Conservation (phyloP, 768 basidiomycete genomes). For the Tubosaeta sp. region DNA sequence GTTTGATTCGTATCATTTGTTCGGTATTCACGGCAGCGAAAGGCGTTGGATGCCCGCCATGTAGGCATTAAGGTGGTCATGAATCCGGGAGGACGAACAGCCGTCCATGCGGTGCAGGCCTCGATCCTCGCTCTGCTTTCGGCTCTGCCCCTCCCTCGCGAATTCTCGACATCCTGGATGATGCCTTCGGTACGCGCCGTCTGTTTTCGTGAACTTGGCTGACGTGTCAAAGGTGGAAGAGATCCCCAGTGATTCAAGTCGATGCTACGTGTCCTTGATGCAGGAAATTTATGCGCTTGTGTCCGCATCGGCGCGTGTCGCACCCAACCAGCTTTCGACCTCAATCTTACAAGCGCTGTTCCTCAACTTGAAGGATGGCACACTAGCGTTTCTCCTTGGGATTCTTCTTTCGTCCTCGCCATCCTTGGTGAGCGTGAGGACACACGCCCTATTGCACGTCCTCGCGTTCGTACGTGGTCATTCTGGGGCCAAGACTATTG, state of each 20-base stretch:
- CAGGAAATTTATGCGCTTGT: conserved; percentile 62
- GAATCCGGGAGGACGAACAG: conserved; percentile 59
- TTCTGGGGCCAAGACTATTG: conserved; percentile 48
- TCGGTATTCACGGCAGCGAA: neutral
- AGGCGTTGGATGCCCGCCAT: conserved; percentile 44
- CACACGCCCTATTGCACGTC: conserved; percentile 68
- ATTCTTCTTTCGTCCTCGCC: conserved; percentile 47
- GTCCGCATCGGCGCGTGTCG: conserved; percentile 48
- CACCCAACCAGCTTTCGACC: conserved; percentile 42
- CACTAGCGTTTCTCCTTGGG: conserved; percentile 77
- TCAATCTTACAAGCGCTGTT: conserved; percentile 64
- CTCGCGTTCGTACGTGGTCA: conserved; percentile 80
- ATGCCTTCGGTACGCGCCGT: conserved; percentile 30
- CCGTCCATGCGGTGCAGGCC: conserved; percentile 53
- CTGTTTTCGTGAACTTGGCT: neutral
- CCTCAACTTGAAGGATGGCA: conserved; percentile 59
- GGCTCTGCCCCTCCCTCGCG: conserved; percentile 43
- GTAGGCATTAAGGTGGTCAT: conserved; percentile 47
- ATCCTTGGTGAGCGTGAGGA: conserved; percentile 33
- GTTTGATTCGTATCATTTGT: neutral
- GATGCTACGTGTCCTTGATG: conserved; percentile 56
- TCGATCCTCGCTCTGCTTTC: conserved; percentile 51
- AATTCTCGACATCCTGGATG: conserved; percentile 40
- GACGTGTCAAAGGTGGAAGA: conserved; percentile 10
- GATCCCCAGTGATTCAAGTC: conserved; percentile 17